A percentile compares a stretch with the other conserved stretches of the same genome.
Conservation (phyloP, 441 rosid species). For the Gossypium gossypioides region DNA sequence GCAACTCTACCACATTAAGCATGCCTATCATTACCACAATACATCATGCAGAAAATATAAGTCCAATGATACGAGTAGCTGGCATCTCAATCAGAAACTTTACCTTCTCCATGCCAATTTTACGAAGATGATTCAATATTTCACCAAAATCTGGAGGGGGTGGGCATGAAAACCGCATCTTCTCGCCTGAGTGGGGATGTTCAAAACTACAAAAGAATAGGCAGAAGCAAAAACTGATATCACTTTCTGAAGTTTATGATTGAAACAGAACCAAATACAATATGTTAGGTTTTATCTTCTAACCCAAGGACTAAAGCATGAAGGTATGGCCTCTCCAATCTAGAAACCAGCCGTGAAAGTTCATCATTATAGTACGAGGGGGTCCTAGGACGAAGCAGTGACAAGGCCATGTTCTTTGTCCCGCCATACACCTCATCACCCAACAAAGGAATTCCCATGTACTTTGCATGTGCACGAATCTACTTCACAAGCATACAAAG, state of each 20-base stretch:
- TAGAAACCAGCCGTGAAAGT: conserved; percentile 43
- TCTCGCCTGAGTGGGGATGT: conserved; percentile 63
- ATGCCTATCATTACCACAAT: neutral
- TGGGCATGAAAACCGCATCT: conserved; percentile 52
- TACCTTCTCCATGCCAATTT: conserved; percentile 47
- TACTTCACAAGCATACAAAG: conserved; percentile 17
- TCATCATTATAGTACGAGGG: conserved; percentile 30
- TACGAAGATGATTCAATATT: conserved; percentile 45
- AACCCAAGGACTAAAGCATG: conserved; percentile 85
- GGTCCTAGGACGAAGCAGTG: conserved; percentile 51
- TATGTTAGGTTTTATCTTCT: conserved; percentile 24
- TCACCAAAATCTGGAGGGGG: conserved; percentile 71
- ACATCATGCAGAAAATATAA: neutral
- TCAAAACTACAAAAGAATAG: conserved; percentile 38
- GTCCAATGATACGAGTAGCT: neutral
- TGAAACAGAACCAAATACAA: neutral
- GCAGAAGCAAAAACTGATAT: neutral
- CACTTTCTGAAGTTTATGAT: neutral
- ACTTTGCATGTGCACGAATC: conserved; percentile 78
- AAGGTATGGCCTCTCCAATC: conserved; percentile 79
- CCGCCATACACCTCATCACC: conserved; percentile 90
- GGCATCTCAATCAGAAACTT: neutral
- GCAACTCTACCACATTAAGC: neutral
- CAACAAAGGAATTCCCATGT: conserved; percentile 60
- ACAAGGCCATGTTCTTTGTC: conserved; percentile 67